A percentile compares a stretch with the other conserved stretches of the same genome.
These are phyloP conservation scores for Phaseolus lunatus DNA, from an alignment of 306 rosid genomes.

Conservation along the genomic window DNA sequence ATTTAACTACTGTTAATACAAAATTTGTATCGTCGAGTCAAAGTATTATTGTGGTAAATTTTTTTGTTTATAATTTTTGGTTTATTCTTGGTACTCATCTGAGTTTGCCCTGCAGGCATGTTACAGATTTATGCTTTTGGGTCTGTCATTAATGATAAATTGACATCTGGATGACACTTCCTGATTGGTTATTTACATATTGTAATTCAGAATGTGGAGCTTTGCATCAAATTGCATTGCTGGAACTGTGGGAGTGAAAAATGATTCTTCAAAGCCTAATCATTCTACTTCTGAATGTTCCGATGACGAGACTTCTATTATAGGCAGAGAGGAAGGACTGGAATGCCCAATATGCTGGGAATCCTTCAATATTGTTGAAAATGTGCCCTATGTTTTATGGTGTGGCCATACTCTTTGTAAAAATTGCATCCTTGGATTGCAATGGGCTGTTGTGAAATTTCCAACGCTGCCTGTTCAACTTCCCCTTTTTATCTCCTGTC, in stretches of 20 bases:
- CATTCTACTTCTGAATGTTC: constrained; percentile 77
- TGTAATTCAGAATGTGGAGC: constrained; percentile 78
- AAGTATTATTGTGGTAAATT: constrained; percentile 15
- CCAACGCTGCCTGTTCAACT: constrained; percentile 95
- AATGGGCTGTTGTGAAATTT: constrained; percentile 94
- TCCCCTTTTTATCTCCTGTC: constrained; percentile 95
- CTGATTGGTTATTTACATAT: constrained; percentile 45
- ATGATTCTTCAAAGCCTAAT: constrained; percentile 55
- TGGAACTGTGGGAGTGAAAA: constrained; percentile 69
- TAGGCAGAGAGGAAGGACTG: constrained; percentile 87
- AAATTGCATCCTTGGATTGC: constrained; percentile 92
- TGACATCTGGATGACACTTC: constrained; percentile 46
- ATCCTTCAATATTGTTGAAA: constrained; percentile 94
- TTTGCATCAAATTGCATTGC: constrained; percentile 87
- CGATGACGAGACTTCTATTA: constrained; percentile 82
- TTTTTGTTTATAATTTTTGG: not conserved
- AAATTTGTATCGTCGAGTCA: not conserved
- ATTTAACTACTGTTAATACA: constrained; percentile 11
- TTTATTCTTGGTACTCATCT: constrained; percentile 24
- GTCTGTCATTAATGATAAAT: constrained; percentile 33
- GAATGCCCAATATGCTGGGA: constrained; percentile 99
- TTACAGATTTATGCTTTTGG: constrained; percentile 41
- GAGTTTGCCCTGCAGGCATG: constrained; percentile 28
- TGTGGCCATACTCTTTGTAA: constrained; percentile 99
- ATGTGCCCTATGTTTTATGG: constrained; percentile 96